These are phyloP conservation scores for Penicillium paneum DNA, from an alignment of 2,329 filamentous ascomycete species.

Conservation along the genomic window DNA sequence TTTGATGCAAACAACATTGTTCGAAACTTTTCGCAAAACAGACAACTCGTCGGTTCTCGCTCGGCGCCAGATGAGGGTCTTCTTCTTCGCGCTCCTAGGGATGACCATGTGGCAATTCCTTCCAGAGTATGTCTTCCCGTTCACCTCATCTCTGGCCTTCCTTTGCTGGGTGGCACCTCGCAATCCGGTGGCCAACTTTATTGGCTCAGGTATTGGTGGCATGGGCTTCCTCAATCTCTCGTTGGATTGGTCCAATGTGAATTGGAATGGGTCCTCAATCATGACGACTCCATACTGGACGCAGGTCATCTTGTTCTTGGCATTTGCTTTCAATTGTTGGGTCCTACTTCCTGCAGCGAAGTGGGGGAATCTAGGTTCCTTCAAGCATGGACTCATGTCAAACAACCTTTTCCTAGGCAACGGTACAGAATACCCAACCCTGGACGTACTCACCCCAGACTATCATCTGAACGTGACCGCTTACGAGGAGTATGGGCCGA, in stretches of 20 bases:
- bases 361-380: slow-evolving; percentile 54
- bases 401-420: slow-evolving; percentile 54
- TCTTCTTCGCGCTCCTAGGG: slow-evolving; percentile 53
- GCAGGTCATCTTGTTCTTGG: slow-evolving; percentile 57
- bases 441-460: slow-evolving; percentile 42
- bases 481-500: slow-evolving; percentile 49
- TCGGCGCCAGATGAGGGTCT: slow-evolving; percentile 55
- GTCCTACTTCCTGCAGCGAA: slow-evolving; percentile 58
- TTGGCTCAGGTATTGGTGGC: slow-evolving; percentile 59
- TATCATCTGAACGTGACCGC: slow-evolving; percentile 51
- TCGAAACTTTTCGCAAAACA: slow-evolving; percentile 52
- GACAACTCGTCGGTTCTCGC: slow-evolving; percentile 50
- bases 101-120: slow-evolving; percentile 61
- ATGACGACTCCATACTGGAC: slow-evolving; percentile 58
- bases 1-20: slow-evolving; percentile 56
- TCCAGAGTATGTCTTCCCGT: slow-evolving; percentile 59
- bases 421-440: slow-evolving; percentile 47
- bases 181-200: slow-evolving; percentile 58
- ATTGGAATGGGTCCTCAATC: slow-evolving; percentile 48
- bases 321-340: slow-evolving; percentile 58
- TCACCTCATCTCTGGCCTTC: slow-evolving; percentile 59
- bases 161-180: slow-evolving; percentile 62
- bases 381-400: slow-evolving; percentile 56
- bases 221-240: slow-evolving; percentile 61
- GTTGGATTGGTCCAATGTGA: slow-evolving; percentile 61